Conservation (phyloP, 2,329 filamentous ascomycete species). For the Mycocentrospora acerina region DNA sequence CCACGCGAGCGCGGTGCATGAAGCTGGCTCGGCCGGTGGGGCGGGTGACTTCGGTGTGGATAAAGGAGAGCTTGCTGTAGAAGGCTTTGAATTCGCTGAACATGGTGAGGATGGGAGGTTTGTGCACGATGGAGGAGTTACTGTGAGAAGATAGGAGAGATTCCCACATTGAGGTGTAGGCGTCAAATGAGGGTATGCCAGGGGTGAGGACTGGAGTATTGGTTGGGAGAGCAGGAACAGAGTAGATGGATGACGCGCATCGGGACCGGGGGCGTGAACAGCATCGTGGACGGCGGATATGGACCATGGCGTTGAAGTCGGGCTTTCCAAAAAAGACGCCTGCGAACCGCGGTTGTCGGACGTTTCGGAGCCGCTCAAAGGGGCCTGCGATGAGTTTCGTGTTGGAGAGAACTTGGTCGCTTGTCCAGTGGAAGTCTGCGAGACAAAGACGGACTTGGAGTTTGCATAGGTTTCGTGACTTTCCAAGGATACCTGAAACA, state of each 20-base stretch:
- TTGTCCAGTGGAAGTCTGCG: constrained; percentile 25
- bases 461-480: constrained; percentile 28
- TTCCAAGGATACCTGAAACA: constrained; percentile 33
- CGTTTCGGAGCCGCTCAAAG: constrained; percentile 34
- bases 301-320: constrained; percentile 7
- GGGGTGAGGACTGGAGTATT: constrained; percentile 13
- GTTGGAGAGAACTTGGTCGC: constrained; percentile 23
- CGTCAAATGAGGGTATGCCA: constrained; percentile 19
- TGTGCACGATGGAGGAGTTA: constrained; percentile 8
- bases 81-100: constrained; percentile 39
- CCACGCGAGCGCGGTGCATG: constrained; percentile 38
- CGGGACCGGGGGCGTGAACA: neutral
- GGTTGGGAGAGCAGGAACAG: constrained; percentile 25
- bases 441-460: constrained; percentile 33
- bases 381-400: constrained; percentile 29
- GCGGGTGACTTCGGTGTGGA: constrained; percentile 15
- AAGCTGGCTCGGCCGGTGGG: constrained; percentile 20
- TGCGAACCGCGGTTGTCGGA: constrained; percentile 26
- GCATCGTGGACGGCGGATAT: constrained; percentile 16
- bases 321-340: constrained; percentile 26
- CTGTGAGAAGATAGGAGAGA: constrained; percentile 11
- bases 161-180: constrained; percentile 27
- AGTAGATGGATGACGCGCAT: constrained; percentile 19
- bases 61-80: constrained; percentile 22
- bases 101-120: constrained; percentile 31